phyloP scores from a whole-genome alignment of 805 yeast genomes.

The Vanderwaltozyma polyspora region DNA sequence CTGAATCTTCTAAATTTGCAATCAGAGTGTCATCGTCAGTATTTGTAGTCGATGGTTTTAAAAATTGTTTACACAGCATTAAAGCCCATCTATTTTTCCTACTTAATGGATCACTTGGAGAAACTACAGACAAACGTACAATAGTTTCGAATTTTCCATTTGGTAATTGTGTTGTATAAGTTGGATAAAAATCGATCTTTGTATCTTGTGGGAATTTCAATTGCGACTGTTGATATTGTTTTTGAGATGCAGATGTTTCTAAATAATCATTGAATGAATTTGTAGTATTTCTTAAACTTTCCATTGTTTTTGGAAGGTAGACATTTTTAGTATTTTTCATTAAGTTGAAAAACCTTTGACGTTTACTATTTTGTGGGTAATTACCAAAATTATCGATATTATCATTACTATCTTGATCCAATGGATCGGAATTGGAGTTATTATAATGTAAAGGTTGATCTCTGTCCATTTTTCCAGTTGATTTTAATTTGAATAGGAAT shows the following conservation, averaged over 20 bases:
- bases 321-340: slow-evolving; percentile 46
- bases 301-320: slow-evolving; percentile 45
- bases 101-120: slow-evolving; percentile 54
- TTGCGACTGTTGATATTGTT: neutral
- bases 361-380: slow-evolving; percentile 16
- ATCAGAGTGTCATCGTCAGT: slow-evolving; percentile 33
- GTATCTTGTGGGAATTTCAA: slow-evolving; percentile 41
- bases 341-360: slow-evolving; percentile 39
- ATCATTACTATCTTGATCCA: neutral
- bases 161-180: slow-evolving; percentile 34
- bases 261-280: slow-evolving; percentile 1
- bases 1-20: neutral
- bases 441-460: too few species aligned
- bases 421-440: neutral
- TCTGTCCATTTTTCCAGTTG: too few species aligned
- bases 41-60: slow-evolving; percentile 28
- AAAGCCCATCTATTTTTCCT: slow-evolving; percentile 62
- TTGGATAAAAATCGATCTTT: slow-evolving; percentile 47
- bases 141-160: slow-evolving; percentile 37
- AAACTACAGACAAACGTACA: slow-evolving; percentile 58
- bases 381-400: neutral
- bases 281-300: slow-evolving; percentile 26
- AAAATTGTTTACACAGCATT: slow-evolving; percentile 51
- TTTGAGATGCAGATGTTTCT: too few species aligned
- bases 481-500: too few species aligned